These are phyloP conservation scores for Amaranthus palmeri DNA, from an alignment of 148 eudicot species.

Conservation along the genomic window DNA sequence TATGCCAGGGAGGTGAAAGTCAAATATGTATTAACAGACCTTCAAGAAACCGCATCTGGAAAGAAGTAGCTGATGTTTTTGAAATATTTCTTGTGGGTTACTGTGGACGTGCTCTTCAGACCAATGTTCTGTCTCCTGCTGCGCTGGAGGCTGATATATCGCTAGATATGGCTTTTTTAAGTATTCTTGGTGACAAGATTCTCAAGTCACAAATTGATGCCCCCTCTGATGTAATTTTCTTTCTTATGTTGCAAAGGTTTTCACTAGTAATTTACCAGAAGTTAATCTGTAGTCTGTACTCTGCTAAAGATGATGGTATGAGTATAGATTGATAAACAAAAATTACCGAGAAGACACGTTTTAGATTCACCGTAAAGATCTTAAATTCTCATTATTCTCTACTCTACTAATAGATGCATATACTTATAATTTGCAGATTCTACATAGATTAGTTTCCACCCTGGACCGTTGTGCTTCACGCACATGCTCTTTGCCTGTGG, in stretches of 20 bases:
- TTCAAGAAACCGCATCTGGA: constrained; percentile 80
- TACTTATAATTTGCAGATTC: constrained; percentile 45
- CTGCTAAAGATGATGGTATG: background rate
- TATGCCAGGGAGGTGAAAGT: constrained; percentile 24
- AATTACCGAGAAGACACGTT: background rate
- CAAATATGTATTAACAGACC: constrained; percentile 41
- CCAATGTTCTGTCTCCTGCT: constrained; percentile 48
- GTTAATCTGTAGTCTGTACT: background rate
- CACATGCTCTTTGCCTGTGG: constrained; percentile 87
- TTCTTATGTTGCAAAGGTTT: constrained; percentile 3
- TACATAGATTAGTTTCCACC: constrained; percentile 68
- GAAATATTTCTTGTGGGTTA: constrained; percentile 91
- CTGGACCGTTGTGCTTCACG: constrained; percentile 96
- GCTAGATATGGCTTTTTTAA: constrained; percentile 77
- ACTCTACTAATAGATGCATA: constrained; percentile 3
- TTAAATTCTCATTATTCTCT: background rate
- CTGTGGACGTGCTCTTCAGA: constrained; percentile 91
- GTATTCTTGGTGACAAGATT: constrained; percentile 70
- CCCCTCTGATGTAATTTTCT: constrained; percentile 63
- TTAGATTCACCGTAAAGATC: background rate
- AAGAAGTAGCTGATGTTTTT: constrained; percentile 96
- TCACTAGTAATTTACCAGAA: background rate
- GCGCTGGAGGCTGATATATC: constrained; percentile 65
- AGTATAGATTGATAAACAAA: constrained; percentile 8
- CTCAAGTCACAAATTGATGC: constrained; percentile 71